phyloP scores from a whole-genome alignment of 345 rosid genomes.

The Camelina neglecta region DNA sequence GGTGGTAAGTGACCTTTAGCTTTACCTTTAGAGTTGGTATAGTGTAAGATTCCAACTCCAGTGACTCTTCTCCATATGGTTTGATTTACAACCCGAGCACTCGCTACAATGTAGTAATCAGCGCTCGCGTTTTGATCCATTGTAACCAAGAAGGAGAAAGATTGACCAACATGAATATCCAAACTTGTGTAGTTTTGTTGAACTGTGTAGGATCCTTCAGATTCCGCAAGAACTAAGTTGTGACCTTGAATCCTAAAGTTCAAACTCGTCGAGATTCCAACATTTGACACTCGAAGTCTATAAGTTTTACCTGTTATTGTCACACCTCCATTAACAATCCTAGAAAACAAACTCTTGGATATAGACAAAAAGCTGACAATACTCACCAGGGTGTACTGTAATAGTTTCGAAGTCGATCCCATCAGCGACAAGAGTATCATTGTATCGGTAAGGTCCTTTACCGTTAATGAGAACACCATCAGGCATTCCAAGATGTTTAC shows the following conservation, averaged over 20 bases:
- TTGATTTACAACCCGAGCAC: conserved; percentile 91
- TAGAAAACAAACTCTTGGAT: background rate
- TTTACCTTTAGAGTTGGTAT: conserved; percentile 94
- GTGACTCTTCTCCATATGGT: conserved; percentile 90
- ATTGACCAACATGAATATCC: conserved; percentile 96
- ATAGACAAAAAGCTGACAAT: background rate
- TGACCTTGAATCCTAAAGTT: conserved; percentile 98
- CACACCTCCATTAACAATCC: background rate
- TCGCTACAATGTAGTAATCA: conserved; percentile 98
- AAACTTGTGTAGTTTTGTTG: conserved; percentile 97
- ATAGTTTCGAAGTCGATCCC: conserved; percentile 77
- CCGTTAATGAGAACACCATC: conserved; percentile 98
- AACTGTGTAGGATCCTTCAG: conserved; percentile 95
- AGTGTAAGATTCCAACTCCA: conserved; percentile 90
- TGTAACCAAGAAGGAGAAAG: conserved; percentile 87
- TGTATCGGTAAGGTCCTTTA: conserved; percentile 94
- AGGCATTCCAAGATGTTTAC: conserved; percentile 94
- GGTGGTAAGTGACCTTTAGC: conserved; percentile 87
- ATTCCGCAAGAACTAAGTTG: conserved; percentile 85
- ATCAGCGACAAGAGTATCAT: conserved; percentile 79
- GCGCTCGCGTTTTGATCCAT: conserved; percentile 97
- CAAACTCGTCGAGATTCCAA: conserved; percentile 87
- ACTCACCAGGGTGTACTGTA: conserved; percentile 90
- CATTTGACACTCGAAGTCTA: conserved; percentile 89
- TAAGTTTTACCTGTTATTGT: conserved; percentile 78